Percentiles rank a stretch among this genome's conserved stretches.
Conservation (phyloP, 257 asterid species). For the Scutellaria galericulata region DNA sequence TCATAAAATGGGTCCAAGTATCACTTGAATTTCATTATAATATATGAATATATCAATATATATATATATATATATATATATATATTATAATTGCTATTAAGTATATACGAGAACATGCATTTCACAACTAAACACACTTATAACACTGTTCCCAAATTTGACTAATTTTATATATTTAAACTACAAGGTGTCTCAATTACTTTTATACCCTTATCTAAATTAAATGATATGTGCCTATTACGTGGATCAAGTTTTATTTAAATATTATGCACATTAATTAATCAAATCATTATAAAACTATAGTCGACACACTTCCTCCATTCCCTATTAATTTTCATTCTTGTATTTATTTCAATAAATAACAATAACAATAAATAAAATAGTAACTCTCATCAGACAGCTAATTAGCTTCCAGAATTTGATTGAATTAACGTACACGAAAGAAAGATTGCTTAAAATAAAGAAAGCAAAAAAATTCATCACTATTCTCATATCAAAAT, state of each 20-base stretch:
- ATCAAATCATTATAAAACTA: conserved; percentile 9
- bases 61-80: too few species aligned
- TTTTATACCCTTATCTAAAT: neutral
- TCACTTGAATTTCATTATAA: too few species aligned
- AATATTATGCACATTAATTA: neutral
- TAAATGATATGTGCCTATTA: neutral
- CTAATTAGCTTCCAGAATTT: neutral
- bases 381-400: neutral
- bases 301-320: neutral
- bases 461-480: neutral
- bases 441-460: conserved; percentile 1
- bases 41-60: neutral
- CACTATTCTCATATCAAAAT: conserved; percentile 4
- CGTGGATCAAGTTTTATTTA: neutral
- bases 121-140: neutral
- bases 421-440: neutral
- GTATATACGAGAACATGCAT: neutral
- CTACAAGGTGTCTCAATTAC: neutral
- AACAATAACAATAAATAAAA: neutral
- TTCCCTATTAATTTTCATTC: neutral
- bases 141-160: neutral
- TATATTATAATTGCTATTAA: neutral
- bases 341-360: neutral
- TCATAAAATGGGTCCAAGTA: too few species aligned
- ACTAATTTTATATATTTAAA: neutral